These are phyloP conservation scores for Cordia subcordata DNA, from an alignment of 257 asterid genomes.

Conservation along the genomic window DNA sequence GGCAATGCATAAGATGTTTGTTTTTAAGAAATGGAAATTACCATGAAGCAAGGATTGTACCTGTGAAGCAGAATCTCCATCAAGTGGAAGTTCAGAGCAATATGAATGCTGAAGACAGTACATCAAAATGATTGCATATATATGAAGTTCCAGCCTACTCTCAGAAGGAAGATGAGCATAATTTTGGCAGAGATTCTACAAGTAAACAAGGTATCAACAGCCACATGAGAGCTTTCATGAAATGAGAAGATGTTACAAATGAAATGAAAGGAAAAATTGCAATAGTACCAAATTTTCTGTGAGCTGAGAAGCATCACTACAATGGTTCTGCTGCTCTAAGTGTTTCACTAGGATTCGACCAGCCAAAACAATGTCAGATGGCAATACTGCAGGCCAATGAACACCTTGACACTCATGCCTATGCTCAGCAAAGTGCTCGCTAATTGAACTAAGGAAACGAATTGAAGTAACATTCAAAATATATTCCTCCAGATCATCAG, in stretches of 20 bases:
- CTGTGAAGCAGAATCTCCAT: constrained; percentile 51
- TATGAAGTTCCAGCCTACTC: constrained; percentile 69
- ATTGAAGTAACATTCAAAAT: constrained; percentile 38
- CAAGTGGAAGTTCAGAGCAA: constrained; percentile 47
- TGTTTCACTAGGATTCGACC: constrained; percentile 77
- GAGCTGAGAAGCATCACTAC: constrained; percentile 29
- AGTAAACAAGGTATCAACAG: constrained; percentile 27
- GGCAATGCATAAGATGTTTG: neutral
- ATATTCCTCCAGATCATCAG: constrained; percentile 56
- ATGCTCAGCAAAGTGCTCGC: constrained; percentile 56
- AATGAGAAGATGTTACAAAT: constrained; percentile 11
- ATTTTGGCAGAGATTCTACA: constrained; percentile 84
- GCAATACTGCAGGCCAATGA: constrained; percentile 88
- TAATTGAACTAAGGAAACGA: constrained; percentile 22
- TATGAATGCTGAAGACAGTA: constrained; percentile 60
- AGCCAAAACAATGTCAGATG: constrained; percentile 75
- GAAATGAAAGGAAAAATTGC: constrained; percentile 5
- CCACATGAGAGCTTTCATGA: constrained; percentile 9
- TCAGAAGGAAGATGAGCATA: constrained; percentile 61
- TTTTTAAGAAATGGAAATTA: neutral
- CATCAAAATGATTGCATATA: constrained; percentile 65
- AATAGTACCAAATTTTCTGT: constrained; percentile 41
- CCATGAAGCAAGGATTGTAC: constrained; percentile 28
- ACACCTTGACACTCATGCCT: constrained; percentile 79
- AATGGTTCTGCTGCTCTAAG: constrained; percentile 36